phyloP scores from a whole-genome alignment of 2,329 filamentous ascomycete species.

The Fusarium paranaense region DNA sequence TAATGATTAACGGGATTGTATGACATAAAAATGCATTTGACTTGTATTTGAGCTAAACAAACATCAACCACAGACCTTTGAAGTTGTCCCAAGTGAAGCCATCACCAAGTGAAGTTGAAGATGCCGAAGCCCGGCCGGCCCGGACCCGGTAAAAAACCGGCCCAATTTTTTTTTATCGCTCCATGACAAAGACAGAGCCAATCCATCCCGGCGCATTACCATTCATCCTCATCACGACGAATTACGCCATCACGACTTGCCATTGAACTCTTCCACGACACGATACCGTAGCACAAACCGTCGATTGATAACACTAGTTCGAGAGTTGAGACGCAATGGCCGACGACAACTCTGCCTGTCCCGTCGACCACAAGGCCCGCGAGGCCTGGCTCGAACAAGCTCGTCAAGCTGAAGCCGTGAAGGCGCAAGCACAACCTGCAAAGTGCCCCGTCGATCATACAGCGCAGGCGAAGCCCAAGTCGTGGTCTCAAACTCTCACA shows the following conservation, averaged over 20 bases:
- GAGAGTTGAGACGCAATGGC: conserved; percentile 39
- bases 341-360: conserved; percentile 67
- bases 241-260: conserved; percentile 31
- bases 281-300: not conserved
- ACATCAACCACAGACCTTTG: not conserved
- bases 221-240: conserved; percentile 16
- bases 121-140: not conserved
- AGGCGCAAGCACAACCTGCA: conserved; percentile 41
- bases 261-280: not conserved
- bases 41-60: not conserved
- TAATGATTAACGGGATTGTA: not conserved
- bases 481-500: conserved; percentile 58
- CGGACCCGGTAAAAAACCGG: conserved; percentile 36
- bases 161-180: conserved; percentile 32
- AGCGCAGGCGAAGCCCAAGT: conserved; percentile 44
- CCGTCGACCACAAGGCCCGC: conserved; percentile 90
- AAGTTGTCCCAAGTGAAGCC: not conserved
- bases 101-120: not conserved
- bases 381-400: conserved; percentile 86
- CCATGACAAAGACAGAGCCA: conserved; percentile 27
- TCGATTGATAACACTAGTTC: not conserved
- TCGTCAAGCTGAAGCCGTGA: conserved; percentile 59
- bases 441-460: conserved; percentile 51
- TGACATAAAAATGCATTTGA: not conserved
- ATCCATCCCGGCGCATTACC: conserved; percentile 39